Conservation (phyloP, 768 basidiomycete species). For the Piloderma croceum region DNA sequence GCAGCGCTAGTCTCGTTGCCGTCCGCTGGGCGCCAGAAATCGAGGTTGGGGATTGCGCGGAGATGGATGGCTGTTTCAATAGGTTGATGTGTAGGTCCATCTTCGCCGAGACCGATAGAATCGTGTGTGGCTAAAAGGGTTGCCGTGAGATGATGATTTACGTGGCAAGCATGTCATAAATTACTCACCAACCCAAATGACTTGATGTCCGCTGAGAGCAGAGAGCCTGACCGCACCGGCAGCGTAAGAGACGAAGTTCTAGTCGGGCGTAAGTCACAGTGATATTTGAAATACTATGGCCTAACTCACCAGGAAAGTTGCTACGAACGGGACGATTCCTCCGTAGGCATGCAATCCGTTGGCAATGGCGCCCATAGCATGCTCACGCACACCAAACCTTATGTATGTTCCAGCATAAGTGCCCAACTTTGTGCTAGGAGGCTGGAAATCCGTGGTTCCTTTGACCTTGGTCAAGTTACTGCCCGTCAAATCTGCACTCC, state of each 20-base stretch:
- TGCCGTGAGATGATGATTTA: neutral
- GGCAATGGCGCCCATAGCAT: slow-evolving; percentile 94
- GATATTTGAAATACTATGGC: too few relatives aligned
- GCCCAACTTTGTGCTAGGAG: slow-evolving; percentile 77
- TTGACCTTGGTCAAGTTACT: slow-evolving; percentile 90
- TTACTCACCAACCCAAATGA: slow-evolving; percentile 88
- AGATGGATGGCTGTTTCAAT: slow-evolving; percentile 83
- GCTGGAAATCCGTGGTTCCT: slow-evolving; percentile 86
- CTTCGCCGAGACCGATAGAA: slow-evolving; percentile 81
- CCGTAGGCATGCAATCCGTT: slow-evolving; percentile 91
- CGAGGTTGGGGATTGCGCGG: slow-evolving; percentile 86
- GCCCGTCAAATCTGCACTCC: slow-evolving; percentile 89
- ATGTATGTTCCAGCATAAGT: slow-evolving; percentile 84
- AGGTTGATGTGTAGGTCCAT: slow-evolving; percentile 95
- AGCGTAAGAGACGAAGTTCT: slow-evolving; percentile 94
- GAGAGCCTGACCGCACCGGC: slow-evolving; percentile 90
- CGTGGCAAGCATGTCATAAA: neutral
- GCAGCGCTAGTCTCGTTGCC: slow-evolving; percentile 97
- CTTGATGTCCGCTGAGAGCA: slow-evolving; percentile 82
- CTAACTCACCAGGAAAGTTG: slow-evolving; percentile 81
- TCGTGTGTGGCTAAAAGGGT: slow-evolving; percentile 75
- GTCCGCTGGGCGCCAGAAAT: slow-evolving; percentile 91
- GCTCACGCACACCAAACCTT: slow-evolving; percentile 96
- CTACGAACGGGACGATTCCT: slow-evolving; percentile 83
- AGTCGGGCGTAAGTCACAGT: too few relatives aligned